Percentiles rank a stretch among this genome's conserved stretches.
These are phyloP conservation scores for Quercus lobata DNA, from an alignment of 331 rosid genomes.

Conservation along the genomic window DNA sequence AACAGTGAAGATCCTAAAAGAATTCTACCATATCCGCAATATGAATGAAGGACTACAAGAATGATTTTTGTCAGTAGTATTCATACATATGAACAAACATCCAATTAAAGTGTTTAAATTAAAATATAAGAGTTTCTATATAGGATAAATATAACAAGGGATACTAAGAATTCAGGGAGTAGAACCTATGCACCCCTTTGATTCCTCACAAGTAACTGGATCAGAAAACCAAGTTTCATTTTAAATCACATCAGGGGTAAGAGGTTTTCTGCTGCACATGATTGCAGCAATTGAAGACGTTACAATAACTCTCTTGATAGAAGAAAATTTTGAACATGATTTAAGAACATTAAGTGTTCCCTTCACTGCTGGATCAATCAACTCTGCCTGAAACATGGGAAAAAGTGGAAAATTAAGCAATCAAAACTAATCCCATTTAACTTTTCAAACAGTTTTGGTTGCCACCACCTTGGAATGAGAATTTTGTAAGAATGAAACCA, in stretches of 20 bases:
- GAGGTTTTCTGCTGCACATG: conserved; percentile 19
- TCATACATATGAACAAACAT: no score
- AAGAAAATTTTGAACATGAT: conserved; percentile 41
- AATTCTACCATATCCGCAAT: not conserved
- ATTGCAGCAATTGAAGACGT: conserved; percentile 50
- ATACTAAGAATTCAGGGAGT: not conserved
- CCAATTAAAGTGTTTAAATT: no score
- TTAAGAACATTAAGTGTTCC: conserved; percentile 47
- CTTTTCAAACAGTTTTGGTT: no score
- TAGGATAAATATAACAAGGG: not conserved
- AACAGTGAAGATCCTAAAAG: no score
- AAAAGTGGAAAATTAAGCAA: not conserved
- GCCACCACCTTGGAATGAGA: no score
- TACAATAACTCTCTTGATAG: conserved; percentile 40
- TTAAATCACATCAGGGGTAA: conserved; percentile 28
- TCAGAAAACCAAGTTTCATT: conserved; percentile 68
- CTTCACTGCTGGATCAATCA: conserved; percentile 56
- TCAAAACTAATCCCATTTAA: not conserved
- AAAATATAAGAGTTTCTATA: not conserved
- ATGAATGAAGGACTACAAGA: not conserved
- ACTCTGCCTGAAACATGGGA: conserved; percentile 28
- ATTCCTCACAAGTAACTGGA: conserved; percentile 3
- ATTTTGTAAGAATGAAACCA: no score
- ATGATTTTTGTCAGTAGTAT: no score
- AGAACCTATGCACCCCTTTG: conserved; percentile 18